Base-by-base conservation (phyloP, 2,329 filamentous ascomycete species). In the Talaromyces sp. region DNA sequence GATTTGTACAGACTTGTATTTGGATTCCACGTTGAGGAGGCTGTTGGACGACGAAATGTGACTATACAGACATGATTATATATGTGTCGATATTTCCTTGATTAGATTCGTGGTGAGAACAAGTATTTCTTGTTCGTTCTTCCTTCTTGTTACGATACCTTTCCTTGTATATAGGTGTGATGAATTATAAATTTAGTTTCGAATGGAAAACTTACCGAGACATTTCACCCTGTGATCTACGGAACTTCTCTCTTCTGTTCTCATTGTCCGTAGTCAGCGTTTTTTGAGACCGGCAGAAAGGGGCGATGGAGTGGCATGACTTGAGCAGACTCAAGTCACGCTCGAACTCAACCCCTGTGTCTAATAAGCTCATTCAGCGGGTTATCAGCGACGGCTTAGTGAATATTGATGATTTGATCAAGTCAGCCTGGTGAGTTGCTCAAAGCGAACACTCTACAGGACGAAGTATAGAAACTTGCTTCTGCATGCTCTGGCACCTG, bases 1-100 rank as follows among this genome's bases (percentile, higher is more conserved):
- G 93, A 97, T 71, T 82, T 97, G 14, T 97, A 91, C 79, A 86
- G 87, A 62, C 83, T 94, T 47, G 92, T 97, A 2, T 96, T 96
- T 75, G 90, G 92, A 3, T 94, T 94, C 73, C 86, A 89, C 57
- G 79, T 92, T 16, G 92, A 97, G 63, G 93, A 97, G 71, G 89
- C 87, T 0, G 87, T 90, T 56, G 80, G 83, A 62, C 83, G 89
- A 68, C 90, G 90, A 72, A 86, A 84, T 64, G 81, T 89, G 13
- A 70, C 69, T n/a, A 74, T 79, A 67, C 75, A 78, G 67, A 73
- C 73, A 35, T 78, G 70, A 68, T 35, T 19, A 58, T 31, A 27
- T 58, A 59, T 16, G 8, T 45, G 56, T 41, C 39, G 35, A 22
- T 24, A 33, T 41, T 45, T 31, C 43, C 43, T 61, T 22, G 27